Evolutionary conservation across 2,329 filamentous ascomycete species (phyloP).

Genomic region (Epichloe sylvatica): DNA sequence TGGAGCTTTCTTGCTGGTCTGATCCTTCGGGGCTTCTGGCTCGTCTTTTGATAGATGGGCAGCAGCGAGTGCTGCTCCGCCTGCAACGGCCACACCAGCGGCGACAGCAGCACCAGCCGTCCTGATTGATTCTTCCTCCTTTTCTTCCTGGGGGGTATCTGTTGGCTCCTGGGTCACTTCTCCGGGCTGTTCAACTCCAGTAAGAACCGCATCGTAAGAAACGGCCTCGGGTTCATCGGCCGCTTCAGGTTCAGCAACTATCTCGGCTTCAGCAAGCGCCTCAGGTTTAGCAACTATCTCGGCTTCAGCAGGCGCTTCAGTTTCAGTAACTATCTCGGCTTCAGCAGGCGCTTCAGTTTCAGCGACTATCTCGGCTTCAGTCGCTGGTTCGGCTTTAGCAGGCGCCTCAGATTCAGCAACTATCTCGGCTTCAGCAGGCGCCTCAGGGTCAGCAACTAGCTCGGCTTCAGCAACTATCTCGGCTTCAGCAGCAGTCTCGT

Average conservation of each 20-base stretch:
- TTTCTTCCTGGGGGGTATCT: too few relatives aligned
- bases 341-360: background rate
- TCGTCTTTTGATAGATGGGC: background rate
- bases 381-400: too few relatives aligned
- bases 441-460: background rate
- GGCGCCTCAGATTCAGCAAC: too few relatives aligned
- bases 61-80: slow-evolving; percentile 4
- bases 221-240: too few relatives aligned
- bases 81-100: background rate
- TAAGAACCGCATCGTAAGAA: too few relatives aligned
- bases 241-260: too few relatives aligned
- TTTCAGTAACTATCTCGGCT: background rate
- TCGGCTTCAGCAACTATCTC: background rate
- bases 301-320: background rate
- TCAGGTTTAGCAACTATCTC: background rate
- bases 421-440: background rate
- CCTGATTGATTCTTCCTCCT: too few relatives aligned
- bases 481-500: background rate
- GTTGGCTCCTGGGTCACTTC: too few relatives aligned
- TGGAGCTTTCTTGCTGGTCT: background rate
- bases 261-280: too few relatives aligned
- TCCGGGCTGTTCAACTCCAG: too few relatives aligned
- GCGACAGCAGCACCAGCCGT: too few relatives aligned
- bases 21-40: background rate
- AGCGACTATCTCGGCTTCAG: too few relatives aligned